Base-by-base conservation (phyloP, 106 monocot species). In the Narthecium ossifragum region DNA sequence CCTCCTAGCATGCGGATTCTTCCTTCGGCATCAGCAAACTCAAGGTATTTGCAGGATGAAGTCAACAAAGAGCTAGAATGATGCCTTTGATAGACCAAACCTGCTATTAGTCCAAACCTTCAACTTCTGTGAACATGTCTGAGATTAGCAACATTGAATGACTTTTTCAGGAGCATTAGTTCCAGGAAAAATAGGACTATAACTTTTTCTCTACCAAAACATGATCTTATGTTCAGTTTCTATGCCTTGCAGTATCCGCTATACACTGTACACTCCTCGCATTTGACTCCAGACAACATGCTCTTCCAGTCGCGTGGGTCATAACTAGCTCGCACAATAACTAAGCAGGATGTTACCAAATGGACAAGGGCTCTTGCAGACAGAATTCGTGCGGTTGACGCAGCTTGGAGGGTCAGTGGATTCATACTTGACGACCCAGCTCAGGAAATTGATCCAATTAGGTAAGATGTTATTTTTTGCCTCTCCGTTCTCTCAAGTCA, bases 21-120 rank as follows among this genome's bases (percentile, higher is more conserved):
- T 84, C 96, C 40, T 96, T 96, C 71, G 96, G 96, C 27, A 77
- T 96, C 62, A 86, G 67, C 70, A 90, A 96, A 67, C 78, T 96
- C 23, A 96, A 96, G 96, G 96, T 96, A 70, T 32, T 3, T 29
- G 18, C 9, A 32, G 22, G 17, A 45, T n/a, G n/a, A n/a, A n/a
- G n/a, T n/a, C n/a, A n/a, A n/a, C n/a, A n/a, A n/a, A n/a, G n/a
- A n/a, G n/a, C n/a, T n/a, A n/a, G n/a, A n/a, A n/a, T n/a, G n/a
- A n/a, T n/a, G n/a, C n/a, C n/a, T n/a, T n/a, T n/a, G n/a, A n/a
- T n/a, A n/a, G n/a, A n/a, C n/a, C n/a, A n/a, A n/a, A n/a, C n/a
- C n/a, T n/a, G n/a, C n/a, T n/a, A n/a, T n/a, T n/a, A n/a, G n/a
- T n/a, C n/a, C n/a, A n/a, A n/a, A n/a, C n/a, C n/a, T n/a, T n/a